Evolutionary conservation across 768 basidiomycete genomes (phyloP).

Genomic region (Pisolithus tinctorius): DNA sequence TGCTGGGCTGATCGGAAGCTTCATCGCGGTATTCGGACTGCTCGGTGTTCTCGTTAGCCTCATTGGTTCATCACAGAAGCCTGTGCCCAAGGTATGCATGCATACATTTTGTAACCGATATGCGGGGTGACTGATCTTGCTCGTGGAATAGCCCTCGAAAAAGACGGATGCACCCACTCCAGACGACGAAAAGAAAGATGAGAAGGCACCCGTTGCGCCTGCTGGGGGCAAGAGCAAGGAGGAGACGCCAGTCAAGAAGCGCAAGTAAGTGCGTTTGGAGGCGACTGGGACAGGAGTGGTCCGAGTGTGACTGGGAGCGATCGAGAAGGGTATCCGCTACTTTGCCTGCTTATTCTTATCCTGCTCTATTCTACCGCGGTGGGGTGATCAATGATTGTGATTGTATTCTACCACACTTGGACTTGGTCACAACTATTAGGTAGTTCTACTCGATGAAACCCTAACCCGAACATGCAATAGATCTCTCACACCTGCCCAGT

Average conservation of each 20-base stretch:
- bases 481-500: too few relatives aligned
- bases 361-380: background rate
- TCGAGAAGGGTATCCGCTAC: background rate
- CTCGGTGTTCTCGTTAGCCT: constrained; percentile 74
- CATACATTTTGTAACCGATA: background rate
- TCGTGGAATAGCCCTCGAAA: constrained; percentile 52
- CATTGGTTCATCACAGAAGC: constrained; percentile 66
- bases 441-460: background rate
- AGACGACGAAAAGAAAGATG: constrained; percentile 61
- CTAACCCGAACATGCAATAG: too few relatives aligned
- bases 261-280: constrained; percentile 38
- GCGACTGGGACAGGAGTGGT: background rate
- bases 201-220: constrained; percentile 60
- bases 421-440: background rate
- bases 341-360: background rate
- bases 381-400: background rate
- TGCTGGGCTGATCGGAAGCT: constrained; percentile 61
- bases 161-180: constrained; percentile 64
- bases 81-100: constrained; percentile 54
- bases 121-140: background rate
- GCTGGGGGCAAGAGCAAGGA: constrained; percentile 72
- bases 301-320: background rate
- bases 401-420: background rate
- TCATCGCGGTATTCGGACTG: constrained; percentile 82
- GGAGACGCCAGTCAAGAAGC: constrained; percentile 66